A percentile compares a stretch with the other conserved stretches of the same genome.
phyloP scores from a whole-genome alignment of 2,329 filamentous ascomycete species.

The Colletotrichum lupini region DNA sequence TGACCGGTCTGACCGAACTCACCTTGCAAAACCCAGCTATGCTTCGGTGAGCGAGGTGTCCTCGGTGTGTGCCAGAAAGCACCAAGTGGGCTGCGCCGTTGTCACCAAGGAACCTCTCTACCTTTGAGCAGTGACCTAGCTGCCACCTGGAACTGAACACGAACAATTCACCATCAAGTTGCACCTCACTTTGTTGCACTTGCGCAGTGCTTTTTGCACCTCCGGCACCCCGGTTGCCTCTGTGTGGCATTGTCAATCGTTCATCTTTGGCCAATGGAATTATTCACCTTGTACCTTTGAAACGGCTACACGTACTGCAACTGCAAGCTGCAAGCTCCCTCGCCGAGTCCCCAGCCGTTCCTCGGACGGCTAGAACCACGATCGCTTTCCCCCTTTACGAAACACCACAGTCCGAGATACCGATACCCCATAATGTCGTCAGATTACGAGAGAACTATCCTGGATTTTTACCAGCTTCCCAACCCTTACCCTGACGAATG shows the following conservation, averaged over 20 bases:
- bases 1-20: background rate
- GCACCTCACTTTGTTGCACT: background rate
- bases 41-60: background rate
- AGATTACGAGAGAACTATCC: conserved; percentile 80
- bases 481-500: conserved; percentile 84
- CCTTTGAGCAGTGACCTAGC: background rate
- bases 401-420: background rate
- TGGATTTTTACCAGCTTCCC: conserved; percentile 90
- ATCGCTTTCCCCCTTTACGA: background rate
- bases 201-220: background rate
- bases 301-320: conserved; percentile 4
- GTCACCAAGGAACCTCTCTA: background rate
- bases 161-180: background rate
- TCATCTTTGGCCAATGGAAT: conserved; percentile 10
- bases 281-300: conserved; percentile 10
- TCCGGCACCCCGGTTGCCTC: background rate
- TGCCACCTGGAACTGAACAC: background rate
- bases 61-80: background rate
- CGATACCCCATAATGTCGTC: conserved; percentile 41
- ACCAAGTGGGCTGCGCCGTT: conserved; percentile 13
- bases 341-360: background rate
- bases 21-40: background rate
- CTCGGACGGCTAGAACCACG: background rate
- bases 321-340: conserved; percentile 20
- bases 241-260: background rate